A percentile compares a stretch with the other conserved stretches of the same genome.
Evolutionary conservation across 257 asterid species (phyloP).

Genomic region (Scutellaria galericulata): DNA sequence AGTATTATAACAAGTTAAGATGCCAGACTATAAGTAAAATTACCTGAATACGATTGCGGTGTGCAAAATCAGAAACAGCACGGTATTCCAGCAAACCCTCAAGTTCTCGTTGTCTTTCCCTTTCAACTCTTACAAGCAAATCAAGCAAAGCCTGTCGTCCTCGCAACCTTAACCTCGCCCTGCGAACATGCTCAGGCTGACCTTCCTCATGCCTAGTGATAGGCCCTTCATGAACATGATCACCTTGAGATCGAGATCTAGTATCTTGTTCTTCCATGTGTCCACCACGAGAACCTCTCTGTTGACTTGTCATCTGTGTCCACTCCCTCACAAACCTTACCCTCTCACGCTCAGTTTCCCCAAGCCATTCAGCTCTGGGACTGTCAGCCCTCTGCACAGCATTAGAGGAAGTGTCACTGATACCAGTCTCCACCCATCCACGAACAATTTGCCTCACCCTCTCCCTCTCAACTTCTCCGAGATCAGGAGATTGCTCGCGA

Average conservation of each 20-base stretch:
- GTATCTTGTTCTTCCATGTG: slow-evolving; percentile 61
- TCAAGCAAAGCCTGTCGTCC: slow-evolving; percentile 83
- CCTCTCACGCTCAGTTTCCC: slow-evolving; percentile 91
- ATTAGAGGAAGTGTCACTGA: slow-evolving; percentile 60
- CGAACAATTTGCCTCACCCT: slow-evolving; percentile 89
- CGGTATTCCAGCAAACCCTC: slow-evolving; percentile 79
- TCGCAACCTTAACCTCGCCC: slow-evolving; percentile 75
- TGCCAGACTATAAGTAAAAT: background rate
- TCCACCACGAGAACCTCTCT: slow-evolving; percentile 71
- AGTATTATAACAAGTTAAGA: background rate
- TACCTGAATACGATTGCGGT: slow-evolving; percentile 70
- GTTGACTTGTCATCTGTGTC: slow-evolving; percentile 95
- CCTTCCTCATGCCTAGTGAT: slow-evolving; percentile 54
- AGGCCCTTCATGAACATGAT: slow-evolving; percentile 58
- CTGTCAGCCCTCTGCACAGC: slow-evolving; percentile 56
- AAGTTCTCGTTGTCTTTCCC: slow-evolving; percentile 81
- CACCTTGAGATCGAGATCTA: slow-evolving; percentile 56
- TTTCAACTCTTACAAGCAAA: slow-evolving; percentile 74
- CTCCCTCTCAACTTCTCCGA: slow-evolving; percentile 91
- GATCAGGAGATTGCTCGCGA: slow-evolving; percentile 86
- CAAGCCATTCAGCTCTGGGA: slow-evolving; percentile 83
- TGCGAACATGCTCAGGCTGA: slow-evolving; percentile 50
- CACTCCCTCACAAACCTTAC: slow-evolving; percentile 88
- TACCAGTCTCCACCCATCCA: slow-evolving; percentile 93
- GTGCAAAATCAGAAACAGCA: slow-evolving; percentile 86